These are phyloP conservation scores for Lasiodiplodia gonubiensis DNA, from an alignment of 2,329 filamentous ascomycete genomes.

Conservation along the genomic window DNA sequence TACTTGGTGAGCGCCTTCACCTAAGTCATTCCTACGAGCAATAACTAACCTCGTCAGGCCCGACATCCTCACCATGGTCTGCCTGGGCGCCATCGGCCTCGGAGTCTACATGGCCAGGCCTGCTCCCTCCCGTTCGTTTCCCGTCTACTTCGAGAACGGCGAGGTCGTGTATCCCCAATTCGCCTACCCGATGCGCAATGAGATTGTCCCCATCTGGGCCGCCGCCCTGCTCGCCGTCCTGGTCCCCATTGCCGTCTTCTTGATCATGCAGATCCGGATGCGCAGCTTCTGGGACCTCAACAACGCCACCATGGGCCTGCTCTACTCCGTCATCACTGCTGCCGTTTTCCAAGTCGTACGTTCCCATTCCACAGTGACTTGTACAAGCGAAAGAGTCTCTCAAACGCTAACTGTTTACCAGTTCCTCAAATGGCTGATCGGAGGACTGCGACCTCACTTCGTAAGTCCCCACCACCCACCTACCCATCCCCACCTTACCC, in stretches of 20 bases:
- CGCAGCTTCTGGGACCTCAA: conserved; percentile 62
- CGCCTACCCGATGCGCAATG: conserved; percentile 70
- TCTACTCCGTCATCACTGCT: conserved; percentile 72
- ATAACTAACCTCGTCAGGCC: conserved; percentile 40
- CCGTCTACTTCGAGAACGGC: conserved; percentile 69
- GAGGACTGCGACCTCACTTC: conserved; percentile 60
- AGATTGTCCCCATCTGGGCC: conserved; percentile 72
- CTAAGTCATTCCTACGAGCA: not conserved
- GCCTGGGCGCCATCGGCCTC: conserved; percentile 69
- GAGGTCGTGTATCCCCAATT: conserved; percentile 74
- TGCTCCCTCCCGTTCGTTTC: conserved; percentile 71
- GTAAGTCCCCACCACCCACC: conserved; percentile 1
- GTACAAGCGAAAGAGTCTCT: not conserved
- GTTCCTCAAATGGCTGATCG: conserved; percentile 76
- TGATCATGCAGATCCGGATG: conserved; percentile 70
- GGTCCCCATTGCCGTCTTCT: conserved; percentile 69
- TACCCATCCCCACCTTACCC: conserved; percentile 35
- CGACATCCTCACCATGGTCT: conserved; percentile 70
- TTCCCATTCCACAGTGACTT: not conserved
- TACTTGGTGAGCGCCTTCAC: conserved; percentile 53
- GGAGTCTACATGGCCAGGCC: conserved; percentile 72
- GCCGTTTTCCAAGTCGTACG: conserved; percentile 72
- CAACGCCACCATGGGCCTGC: conserved; percentile 71
- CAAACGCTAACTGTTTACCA: not conserved
- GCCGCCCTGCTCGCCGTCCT: conserved; percentile 69